A percentile compares a stretch with the other conserved stretches of the same genome.
phyloP scores from a whole-genome alignment of 176 grass and related monocot species.

The Musa itinerans region DNA sequence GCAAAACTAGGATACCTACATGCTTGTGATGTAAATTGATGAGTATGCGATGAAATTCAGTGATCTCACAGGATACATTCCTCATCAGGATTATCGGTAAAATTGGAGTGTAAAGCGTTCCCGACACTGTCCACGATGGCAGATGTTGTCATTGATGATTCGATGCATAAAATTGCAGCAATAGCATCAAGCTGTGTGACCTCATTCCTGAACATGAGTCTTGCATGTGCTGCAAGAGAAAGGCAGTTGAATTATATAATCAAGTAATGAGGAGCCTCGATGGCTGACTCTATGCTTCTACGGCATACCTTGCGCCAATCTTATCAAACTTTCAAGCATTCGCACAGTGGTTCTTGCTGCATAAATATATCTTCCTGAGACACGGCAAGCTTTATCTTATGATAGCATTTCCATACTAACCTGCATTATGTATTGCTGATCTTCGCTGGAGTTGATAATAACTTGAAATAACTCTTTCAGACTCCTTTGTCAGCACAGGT shows the following conservation, averaged over 20 bases:
- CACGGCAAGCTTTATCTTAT: conserved; percentile 9
- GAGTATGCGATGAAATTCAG: not conserved
- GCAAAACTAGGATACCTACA: not conserved
- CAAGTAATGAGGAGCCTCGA: conserved; percentile 3
- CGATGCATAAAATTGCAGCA: conserved; percentile 84
- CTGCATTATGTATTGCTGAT: conserved; percentile 75
- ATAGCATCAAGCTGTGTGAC: conserved; percentile 59
- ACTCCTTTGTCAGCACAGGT: conserved; percentile 74
- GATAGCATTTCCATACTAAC: conserved; percentile 21
- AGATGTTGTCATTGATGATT: conserved; percentile 87
- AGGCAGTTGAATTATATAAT: not conserved
- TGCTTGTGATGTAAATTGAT: not conserved
- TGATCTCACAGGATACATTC: conserved; percentile 70
- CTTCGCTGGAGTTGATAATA: conserved; percentile 89
- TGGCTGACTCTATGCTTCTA: conserved; percentile 3
- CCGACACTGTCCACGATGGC: conserved; percentile 58
- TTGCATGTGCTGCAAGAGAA: conserved; percentile 65
- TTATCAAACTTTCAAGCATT: conserved; percentile 96
- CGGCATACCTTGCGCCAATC: conserved; percentile 70
- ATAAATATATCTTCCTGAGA: conserved; percentile 16
- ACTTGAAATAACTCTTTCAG: conserved; percentile 66
- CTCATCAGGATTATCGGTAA: conserved; percentile 69
- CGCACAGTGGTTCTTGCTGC: conserved; percentile 90
- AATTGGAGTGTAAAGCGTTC: conserved; percentile 68
- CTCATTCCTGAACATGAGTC: conserved; percentile 86